phyloP scores from a whole-genome alignment of 140 eudicot species.

The Senecio squalidus region DNA sequence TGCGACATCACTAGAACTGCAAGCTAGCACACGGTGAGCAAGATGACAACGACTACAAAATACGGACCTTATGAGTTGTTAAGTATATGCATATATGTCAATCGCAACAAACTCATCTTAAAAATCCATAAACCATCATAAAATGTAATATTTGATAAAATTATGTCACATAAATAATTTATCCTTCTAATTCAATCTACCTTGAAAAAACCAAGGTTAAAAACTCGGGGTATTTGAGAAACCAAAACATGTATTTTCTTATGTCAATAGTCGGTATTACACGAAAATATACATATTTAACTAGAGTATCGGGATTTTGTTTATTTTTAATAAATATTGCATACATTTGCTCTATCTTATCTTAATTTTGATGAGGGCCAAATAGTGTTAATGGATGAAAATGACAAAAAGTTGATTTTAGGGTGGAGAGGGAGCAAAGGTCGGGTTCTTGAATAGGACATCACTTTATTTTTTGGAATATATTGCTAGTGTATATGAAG shows the following conservation, averaged over 20 bases:
- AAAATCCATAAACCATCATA: background rate
- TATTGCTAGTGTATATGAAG: constrained; percentile 1
- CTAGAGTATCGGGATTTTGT: too few species aligned
- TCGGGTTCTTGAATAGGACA: constrained; percentile 20
- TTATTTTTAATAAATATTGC: background rate
- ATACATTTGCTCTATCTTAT: background rate
- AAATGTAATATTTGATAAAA: too few species aligned
- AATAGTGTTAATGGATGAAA: background rate
- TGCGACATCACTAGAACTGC: background rate
- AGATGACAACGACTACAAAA: background rate
- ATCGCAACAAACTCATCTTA: background rate
- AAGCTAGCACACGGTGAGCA: background rate
- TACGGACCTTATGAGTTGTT: background rate
- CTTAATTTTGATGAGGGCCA: background rate
- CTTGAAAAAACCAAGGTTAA: too few species aligned
- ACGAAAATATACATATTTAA: too few species aligned
- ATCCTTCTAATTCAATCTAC: background rate
- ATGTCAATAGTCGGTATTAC: too few species aligned
- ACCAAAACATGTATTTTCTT: background rate
- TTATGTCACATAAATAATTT: too few species aligned
- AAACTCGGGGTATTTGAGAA: background rate
- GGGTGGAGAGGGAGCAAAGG: too few species aligned
- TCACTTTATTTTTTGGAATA: constrained; percentile 11
- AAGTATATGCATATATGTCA: background rate
- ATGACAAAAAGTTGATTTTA: constrained; percentile 5